Evolutionary conservation across 139 green algal genomes (phyloP).

Genomic region (Chloropicon primus): DNA sequence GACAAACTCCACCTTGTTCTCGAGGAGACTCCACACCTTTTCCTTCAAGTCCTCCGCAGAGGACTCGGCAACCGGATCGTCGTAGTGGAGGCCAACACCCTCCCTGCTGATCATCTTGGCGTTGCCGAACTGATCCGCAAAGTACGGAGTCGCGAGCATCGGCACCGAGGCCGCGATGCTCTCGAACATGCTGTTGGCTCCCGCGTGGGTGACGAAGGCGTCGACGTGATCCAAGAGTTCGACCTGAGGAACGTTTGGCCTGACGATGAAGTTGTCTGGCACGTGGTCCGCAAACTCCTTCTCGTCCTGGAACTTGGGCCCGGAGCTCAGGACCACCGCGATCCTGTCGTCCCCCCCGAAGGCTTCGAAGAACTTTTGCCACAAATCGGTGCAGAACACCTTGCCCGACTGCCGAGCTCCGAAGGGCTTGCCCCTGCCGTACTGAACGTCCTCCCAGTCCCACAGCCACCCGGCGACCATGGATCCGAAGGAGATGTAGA

Average conservation of each 20-base stretch:
- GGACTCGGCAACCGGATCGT: background rate
- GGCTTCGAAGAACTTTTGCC: background rate
- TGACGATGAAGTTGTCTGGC: background rate
- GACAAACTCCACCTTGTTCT: background rate
- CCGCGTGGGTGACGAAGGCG: background rate
- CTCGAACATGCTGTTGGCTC: background rate
- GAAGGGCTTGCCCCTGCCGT: background rate
- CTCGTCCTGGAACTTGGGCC: background rate
- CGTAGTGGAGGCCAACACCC: background rate
- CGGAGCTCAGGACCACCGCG: background rate
- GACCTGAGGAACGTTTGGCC: background rate
- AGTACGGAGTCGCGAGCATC: background rate
- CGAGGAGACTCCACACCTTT: background rate
- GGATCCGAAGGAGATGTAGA: background rate
- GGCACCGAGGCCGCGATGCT: background rate
- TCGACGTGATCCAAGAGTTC: background rate
- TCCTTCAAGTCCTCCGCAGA: background rate
- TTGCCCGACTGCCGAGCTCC: background rate
- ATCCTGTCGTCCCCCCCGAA: background rate
- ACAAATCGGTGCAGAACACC: background rate
- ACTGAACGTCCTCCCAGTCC: background rate
- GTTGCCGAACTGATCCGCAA: background rate
- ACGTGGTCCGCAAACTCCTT: background rate
- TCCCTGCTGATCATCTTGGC: background rate
- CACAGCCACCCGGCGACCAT: background rate